Conservation (phyloP, 192 early-diverging fungal genomes). For the Spizellomyces sp. region DNA sequence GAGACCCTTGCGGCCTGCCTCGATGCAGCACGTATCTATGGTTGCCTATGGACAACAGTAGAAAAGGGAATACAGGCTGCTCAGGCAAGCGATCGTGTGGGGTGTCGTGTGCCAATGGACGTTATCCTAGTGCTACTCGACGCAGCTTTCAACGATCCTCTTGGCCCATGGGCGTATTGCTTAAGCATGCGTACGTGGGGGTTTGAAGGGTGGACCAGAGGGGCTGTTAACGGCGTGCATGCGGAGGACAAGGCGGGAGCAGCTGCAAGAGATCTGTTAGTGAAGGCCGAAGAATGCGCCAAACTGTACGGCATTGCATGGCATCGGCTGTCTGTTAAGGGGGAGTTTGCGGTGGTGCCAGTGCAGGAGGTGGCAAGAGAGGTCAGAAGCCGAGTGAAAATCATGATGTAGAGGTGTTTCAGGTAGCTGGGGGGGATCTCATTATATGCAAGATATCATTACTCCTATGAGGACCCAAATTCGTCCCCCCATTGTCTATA, state of each 20-base stretch:
- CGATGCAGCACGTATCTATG: constrained; percentile 17
- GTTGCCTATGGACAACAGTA: constrained; percentile 19
- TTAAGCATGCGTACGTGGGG: not conserved
- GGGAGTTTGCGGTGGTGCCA: constrained; percentile 30
- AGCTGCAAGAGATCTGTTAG: constrained; percentile 16
- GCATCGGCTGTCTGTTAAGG: constrained; percentile 25
- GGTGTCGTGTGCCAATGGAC: constrained; percentile 9
- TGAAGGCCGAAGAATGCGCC: constrained; percentile 30
- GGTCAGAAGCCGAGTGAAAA: constrained; percentile 26
- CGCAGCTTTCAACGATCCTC: constrained; percentile 31
- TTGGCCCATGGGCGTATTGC: constrained; percentile 24
- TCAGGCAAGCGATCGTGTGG: constrained; percentile 9
- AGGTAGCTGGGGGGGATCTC: too few relatives aligned
- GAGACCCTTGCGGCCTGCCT: constrained; percentile 20
- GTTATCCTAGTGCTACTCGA: constrained; percentile 29
- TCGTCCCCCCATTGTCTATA: constrained; percentile 37
- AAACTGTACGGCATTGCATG: constrained; percentile 31
- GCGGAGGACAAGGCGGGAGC: not conserved
- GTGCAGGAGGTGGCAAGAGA: constrained; percentile 31
- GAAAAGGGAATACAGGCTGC: constrained; percentile 20
- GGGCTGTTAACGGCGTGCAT: not conserved
- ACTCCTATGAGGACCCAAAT: constrained; percentile 36
- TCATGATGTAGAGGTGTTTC: constrained; percentile 1
- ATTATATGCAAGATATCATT: not conserved
- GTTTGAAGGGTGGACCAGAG: constrained; percentile 6